These are phyloP conservation scores for Cystofilobasidium bisporidii DNA, from an alignment of 768 basidiomycete genomes.

Conservation along the genomic window DNA sequence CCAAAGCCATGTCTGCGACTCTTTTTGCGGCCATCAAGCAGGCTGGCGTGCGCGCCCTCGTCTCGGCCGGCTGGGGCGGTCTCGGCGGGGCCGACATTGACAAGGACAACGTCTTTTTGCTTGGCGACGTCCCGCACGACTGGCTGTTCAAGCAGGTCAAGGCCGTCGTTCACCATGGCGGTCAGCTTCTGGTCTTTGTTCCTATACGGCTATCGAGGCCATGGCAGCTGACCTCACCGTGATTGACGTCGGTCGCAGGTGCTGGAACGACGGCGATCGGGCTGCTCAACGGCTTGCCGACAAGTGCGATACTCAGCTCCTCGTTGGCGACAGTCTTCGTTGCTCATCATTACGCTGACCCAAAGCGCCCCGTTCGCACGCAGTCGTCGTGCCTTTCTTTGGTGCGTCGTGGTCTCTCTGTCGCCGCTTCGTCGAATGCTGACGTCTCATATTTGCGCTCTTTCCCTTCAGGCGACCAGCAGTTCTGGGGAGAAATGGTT, in stretches of 20 bases:
- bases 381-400: too few relatives aligned
- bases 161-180: constrained; percentile 54
- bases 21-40: constrained; percentile 53
- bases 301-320: constrained; percentile 38
- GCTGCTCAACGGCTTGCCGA: constrained; percentile 52
- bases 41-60: constrained; percentile 53
- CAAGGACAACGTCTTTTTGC: constrained; percentile 52
- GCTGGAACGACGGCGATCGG: constrained; percentile 61
- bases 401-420: too few relatives aligned
- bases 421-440: too few relatives aligned
- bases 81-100: constrained; percentile 45
- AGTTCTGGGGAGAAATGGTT: constrained; percentile 52
- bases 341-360: too few relatives aligned
- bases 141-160: constrained; percentile 55
- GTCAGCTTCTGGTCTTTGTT: constrained; percentile 32
- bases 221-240: too few relatives aligned
- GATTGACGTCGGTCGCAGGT: too few relatives aligned
- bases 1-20: constrained; percentile 48
- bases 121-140: constrained; percentile 54
- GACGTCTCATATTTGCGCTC: constrained; percentile 50
- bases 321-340: too few relatives aligned
- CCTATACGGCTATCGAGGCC: too few relatives aligned
- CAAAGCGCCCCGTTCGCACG: too few relatives aligned
- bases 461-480: constrained; percentile 47
- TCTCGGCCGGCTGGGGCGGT: constrained; percentile 58